Base-by-base conservation (phyloP, 768 basidiomycete species). In the Mycena alexandri region DNA sequence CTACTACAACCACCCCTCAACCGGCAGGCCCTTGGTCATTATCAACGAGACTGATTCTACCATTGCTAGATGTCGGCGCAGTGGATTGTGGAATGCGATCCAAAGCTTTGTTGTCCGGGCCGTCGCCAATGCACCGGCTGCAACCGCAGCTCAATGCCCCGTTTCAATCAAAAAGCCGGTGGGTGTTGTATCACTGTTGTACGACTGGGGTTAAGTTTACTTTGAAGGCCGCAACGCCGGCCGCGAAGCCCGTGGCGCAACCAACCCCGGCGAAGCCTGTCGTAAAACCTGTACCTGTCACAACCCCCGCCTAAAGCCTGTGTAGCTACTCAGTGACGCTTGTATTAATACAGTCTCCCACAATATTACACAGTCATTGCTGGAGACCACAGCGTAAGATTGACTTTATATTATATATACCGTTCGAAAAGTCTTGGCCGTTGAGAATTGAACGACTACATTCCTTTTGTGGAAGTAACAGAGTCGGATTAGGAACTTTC, bases 101-200 rank as follows among this genome's bases (percentile, higher is more conserved):
- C 63, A 48, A 16, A 46, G 48, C 44, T 48, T 64, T 19, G 63
- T 64, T 42, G 58, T 61, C n/a, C 59, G 59, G 6, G 59, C 59
- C 4, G 36, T 29, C 22, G 50, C 59, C 5, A 48, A 48, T 24
- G 41, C 50, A 29, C 21, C 34, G 2, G 48, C 59, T 22, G 36
- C 59, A 1, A 51, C 47, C 22, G 34, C 59, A 5, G n/a, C 59
- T 10, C 34, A 36, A 19, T 61, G 59, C 59, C 11, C 44, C 22
- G 29, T 47, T 17, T 43, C 57, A 7, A 43, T 42, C 1, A 58
- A 56, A 38, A 47, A 36, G 21, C 33, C 58, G 24, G 58, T 43
- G 4, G n/a, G 24, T n/a, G n/a, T 33, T 44, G 21, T 29, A 25
- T 21, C 1, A 12, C 44, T 46, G 2, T 14, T 43, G 29, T 29